These are phyloP conservation scores for Turritis glabra DNA, from an alignment of 345 rosid genomes.

Conservation along the genomic window DNA sequence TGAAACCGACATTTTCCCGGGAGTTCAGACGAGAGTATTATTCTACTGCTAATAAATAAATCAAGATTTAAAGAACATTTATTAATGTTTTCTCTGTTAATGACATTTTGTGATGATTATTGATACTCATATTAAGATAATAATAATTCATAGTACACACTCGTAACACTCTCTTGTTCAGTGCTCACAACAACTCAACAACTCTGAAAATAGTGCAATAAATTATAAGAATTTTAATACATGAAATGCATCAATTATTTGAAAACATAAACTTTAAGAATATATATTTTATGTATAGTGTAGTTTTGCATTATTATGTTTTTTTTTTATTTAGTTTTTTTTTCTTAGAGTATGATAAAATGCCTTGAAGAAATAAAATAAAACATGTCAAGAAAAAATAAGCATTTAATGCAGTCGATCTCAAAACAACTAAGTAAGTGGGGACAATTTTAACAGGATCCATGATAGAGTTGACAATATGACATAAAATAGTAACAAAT, in stretches of 20 bases:
- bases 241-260: neutral
- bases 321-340: neutral
- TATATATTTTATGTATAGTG: neutral
- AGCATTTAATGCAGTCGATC: conserved; percentile 31
- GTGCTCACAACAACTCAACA: neutral
- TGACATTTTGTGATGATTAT: neutral
- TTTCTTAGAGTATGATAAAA: neutral
- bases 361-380: neutral
- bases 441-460: conserved; percentile 26
- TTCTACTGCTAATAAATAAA: neutral
- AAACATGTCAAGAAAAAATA: neutral
- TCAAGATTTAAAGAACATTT: neutral
- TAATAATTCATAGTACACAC: neutral
- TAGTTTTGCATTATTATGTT: neutral
- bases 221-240: neutral
- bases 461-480: conserved; percentile 34
- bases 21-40: conserved; percentile 23
- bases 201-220: neutral
- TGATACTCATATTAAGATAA: neutral
- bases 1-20: conserved; percentile 38
- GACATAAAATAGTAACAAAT: conserved; percentile 7
- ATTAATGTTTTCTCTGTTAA: neutral
- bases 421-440: conserved; percentile 37
- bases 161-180: neutral
- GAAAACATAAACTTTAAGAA: neutral